Evolutionary conservation across 2,329 filamentous ascomycete genomes (phyloP), one percentile per base, ranked within the genome.

Genomic region (Xylariaceae sp.): DNA sequence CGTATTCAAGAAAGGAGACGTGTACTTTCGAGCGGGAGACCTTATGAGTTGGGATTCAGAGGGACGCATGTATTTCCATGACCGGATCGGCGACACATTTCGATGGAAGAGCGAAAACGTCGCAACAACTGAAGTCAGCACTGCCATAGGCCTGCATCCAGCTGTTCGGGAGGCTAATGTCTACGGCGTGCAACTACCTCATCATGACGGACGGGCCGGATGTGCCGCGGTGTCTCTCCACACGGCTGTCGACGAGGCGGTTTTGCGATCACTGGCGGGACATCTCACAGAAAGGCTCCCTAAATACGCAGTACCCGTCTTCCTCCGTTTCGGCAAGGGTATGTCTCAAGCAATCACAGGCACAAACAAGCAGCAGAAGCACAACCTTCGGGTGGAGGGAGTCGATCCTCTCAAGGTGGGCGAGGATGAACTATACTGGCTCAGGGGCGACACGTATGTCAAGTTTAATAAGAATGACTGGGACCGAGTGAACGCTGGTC

Each of bases 341-440:
- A 74, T 81, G 51, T 73, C 76, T 2, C 80, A 84, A 65, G 84
- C 88, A 68, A 80, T 84, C 1, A 96, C 92, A 3, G 90, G 91
- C 0, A 96, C 91, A 52, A 89, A 91, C 69, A 96, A 96, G 79
- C 89, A 95, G 76, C 88, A 92, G 75, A 96, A 96, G 74, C 84
- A 88, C 63, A 74, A 77, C 0, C 72, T 96, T 64, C 79, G 90
- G n/a, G 78, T 80, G 1, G 82, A 92, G 63, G 91, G 92, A 0
- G 89, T 93, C 0, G 83, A 90, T 67, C 88, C 88, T 0, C 73
- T 69, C 3, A 82, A 82, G 67, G 76, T 81, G 1, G 72, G 72
- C 44, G 66, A 67, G 2, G 82, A 84, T 23, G 71, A 75, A 44
- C 42, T 88, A 51, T 88, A 77, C 67, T 93, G 89, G 88, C 75